Conservation (phyloP, 176 grass and related monocot genomes). For the Cenchrus fungigraminus region DNA sequence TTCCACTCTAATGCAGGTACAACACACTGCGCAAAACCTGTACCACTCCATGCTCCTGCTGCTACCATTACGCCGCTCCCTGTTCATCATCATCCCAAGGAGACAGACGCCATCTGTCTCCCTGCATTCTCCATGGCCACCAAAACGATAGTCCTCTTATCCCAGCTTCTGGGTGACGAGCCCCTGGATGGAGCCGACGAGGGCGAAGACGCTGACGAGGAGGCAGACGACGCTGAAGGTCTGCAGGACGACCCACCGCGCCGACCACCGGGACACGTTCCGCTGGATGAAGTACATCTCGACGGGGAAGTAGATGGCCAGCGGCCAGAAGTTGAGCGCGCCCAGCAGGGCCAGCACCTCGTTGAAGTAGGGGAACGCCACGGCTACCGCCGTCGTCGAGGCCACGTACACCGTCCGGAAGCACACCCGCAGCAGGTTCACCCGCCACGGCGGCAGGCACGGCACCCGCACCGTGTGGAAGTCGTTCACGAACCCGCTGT, state of each 20-base stretch:
- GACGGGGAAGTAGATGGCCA: constrained; percentile 86
- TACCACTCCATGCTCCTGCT: no score
- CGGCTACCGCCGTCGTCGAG: constrained; percentile 59
- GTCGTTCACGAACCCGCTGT: constrained; percentile 66
- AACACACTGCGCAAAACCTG: no score
- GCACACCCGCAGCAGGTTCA: constrained; percentile 67
- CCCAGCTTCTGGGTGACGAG: constrained; percentile 60
- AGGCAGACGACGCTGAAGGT: constrained; percentile 64
- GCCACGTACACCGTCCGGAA: constrained; percentile 73
- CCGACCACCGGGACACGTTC: constrained; percentile 56
- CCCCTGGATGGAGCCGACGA: constrained; percentile 74
- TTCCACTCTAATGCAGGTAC: no score
- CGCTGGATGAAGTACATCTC: constrained; percentile 89
- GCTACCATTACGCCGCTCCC: no score
- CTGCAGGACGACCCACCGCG: constrained; percentile 60
- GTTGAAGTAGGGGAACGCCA: constrained; percentile 84
- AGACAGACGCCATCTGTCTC: no score
- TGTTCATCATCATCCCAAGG: no score
- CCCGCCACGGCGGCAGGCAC: constrained; percentile 46
- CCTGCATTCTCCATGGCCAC: no score
- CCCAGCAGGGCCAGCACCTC: constrained; percentile 74
- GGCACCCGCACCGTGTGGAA: constrained; percentile 53
- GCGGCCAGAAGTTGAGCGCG: constrained; percentile 74
- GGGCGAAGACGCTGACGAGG: constrained; percentile 65
- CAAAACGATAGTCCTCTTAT: neutral